Percentiles rank a stretch among this genome's conserved stretches.
Conservation (phyloP, 1,139 yeast genomes). For the Pichia sp. region DNA sequence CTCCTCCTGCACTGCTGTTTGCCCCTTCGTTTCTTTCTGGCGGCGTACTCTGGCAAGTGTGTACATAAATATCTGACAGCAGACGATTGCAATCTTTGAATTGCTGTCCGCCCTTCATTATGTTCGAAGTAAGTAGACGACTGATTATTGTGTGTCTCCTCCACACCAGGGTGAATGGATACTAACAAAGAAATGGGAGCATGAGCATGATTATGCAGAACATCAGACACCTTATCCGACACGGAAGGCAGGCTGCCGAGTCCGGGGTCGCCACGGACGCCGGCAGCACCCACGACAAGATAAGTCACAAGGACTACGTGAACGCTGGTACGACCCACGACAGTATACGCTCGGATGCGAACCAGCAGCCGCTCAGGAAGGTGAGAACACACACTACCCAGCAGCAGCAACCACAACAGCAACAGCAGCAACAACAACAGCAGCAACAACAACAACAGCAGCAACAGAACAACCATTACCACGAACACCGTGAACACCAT, state of each 20-base stretch:
- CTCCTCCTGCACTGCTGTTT: neutral
- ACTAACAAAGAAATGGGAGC: neutral
- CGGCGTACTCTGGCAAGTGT: neutral
- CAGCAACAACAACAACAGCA: neutral
- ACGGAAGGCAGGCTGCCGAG: slow-evolving; percentile 65
- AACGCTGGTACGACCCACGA: neutral
- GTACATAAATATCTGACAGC: too few relatives aligned
- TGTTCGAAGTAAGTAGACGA: neutral
- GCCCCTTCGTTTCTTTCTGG: neutral
- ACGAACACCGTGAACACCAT: slow-evolving; percentile 23
- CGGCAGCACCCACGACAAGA: neutral
- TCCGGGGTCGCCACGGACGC: neutral
- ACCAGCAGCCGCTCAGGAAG: neutral
- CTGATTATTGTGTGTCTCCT: neutral
- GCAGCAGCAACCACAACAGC: neutral
- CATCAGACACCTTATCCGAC: slow-evolving; percentile 75
- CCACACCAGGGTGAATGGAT: neutral
- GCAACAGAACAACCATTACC: neutral
- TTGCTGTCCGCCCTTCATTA: neutral
- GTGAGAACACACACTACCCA: neutral
- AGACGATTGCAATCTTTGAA: neutral
- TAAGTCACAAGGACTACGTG: too few relatives aligned
- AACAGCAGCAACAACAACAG: neutral
- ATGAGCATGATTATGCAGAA: slow-evolving; percentile 34
- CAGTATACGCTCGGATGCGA: neutral